phyloP scores from a whole-genome alignment of 352 stramenopile species.

The Phytophthora quininea region DNA sequence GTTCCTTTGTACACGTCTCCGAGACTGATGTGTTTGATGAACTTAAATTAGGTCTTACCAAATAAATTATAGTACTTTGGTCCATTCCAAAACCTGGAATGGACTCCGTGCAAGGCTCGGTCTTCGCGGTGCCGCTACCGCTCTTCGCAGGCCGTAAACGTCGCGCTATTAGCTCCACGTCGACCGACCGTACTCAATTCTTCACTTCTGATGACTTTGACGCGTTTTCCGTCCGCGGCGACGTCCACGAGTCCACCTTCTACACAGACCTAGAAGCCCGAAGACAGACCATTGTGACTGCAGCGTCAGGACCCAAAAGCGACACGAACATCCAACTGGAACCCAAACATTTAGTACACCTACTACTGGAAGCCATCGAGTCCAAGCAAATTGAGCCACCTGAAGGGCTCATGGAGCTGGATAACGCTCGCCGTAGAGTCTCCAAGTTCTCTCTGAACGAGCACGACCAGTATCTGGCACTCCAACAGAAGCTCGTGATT shows the following conservation, averaged over 20 bases:
- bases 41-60: no score
- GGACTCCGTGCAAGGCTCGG: no score
- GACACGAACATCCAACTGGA: neutral
- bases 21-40: no score
- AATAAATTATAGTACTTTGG: no score
- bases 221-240: constrained; percentile 38
- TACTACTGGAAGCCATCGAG: constrained; percentile 39
- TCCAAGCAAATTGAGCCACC: constrained; percentile 12
- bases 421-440: constrained; percentile 50
- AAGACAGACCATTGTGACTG: constrained; percentile 15
- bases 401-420: constrained; percentile 21
- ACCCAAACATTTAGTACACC: constrained; percentile 39
- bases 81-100: no score
- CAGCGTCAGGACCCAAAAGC: neutral
- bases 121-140: constrained; percentile 53
- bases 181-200: constrained; percentile 19
- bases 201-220: constrained; percentile 48
- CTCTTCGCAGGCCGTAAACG: constrained; percentile 56
- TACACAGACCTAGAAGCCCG: constrained; percentile 37
- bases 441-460: constrained; percentile 55
- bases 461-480: constrained; percentile 55
- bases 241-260: constrained; percentile 22
- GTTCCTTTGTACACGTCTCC: no score
- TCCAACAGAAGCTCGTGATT: constrained; percentile 49
- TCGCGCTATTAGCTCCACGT: neutral